Conservation (phyloP, 176 grass and related monocot genomes). For the Phragmites australis region DNA sequence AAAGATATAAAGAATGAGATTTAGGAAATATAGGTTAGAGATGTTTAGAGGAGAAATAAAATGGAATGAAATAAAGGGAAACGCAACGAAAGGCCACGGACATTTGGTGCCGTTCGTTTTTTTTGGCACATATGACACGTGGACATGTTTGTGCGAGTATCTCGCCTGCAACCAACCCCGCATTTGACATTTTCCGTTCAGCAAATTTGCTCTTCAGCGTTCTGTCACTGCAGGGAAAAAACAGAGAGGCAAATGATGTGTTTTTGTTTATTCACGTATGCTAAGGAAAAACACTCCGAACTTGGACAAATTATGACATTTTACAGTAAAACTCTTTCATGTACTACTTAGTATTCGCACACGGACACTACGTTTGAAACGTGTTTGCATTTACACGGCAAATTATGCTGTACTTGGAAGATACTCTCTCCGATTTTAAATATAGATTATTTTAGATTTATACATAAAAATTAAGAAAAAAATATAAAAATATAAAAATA, state of each 20-base stretch:
- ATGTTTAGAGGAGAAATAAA: too few species aligned
- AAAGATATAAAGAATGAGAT: too few species aligned
- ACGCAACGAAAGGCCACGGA: neutral
- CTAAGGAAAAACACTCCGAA: neutral
- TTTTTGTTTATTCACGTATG: neutral
- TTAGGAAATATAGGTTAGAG: too few species aligned
- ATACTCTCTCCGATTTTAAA: too few species aligned
- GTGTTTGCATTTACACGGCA: neutral
- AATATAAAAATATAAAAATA: too few species aligned
- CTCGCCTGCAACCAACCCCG: neutral
- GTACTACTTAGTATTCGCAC: too few species aligned
- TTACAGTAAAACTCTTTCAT: neutral
- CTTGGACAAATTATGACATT: neutral
- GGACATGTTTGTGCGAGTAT: neutral
- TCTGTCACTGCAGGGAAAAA: too few species aligned
- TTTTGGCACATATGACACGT: neutral
- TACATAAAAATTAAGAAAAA: too few species aligned
- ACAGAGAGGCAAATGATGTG: too few species aligned
- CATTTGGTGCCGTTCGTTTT: constrained; percentile 8
- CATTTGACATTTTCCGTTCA: neutral
- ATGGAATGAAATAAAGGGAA: neutral
- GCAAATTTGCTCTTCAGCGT: neutral
- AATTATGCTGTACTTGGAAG: neutral
- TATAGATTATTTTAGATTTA: too few species aligned
- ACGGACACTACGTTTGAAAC: neutral